A percentile compares a stretch with the other conserved stretches of the same genome.
Conservation (phyloP, 2,329 filamentous ascomycete genomes). For the Cordyceps fumosorosea region DNA sequence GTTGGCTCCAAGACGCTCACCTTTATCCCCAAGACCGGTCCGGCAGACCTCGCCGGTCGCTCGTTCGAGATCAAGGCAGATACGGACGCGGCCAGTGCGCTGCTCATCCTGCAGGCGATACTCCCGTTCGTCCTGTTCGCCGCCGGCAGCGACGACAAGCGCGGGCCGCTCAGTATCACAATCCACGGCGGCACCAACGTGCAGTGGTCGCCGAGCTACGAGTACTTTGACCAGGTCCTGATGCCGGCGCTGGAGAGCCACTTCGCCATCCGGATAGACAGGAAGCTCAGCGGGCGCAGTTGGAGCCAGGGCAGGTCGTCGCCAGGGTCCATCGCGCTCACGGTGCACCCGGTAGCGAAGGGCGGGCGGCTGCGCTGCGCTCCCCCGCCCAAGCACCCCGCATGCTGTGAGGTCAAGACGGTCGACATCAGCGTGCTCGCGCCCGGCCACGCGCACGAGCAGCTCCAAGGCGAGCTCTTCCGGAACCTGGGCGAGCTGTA, state of each 20-base stretch:
- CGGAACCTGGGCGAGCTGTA: slow-evolving; percentile 35
- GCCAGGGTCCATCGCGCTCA: slow-evolving; percentile 40
- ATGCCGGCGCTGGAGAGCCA: slow-evolving; percentile 45
- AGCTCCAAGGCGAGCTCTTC: slow-evolving; percentile 34
- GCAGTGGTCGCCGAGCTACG: slow-evolving; percentile 49
- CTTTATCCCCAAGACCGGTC: slow-evolving; percentile 36
- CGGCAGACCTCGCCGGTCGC: slow-evolving; percentile 33
- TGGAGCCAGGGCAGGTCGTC: slow-evolving; percentile 42
- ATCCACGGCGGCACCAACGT: slow-evolving; percentile 56
- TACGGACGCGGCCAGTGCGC: slow-evolving; percentile 45
- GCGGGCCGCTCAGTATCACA: slow-evolving; percentile 39
- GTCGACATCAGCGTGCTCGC: slow-evolving; percentile 48
- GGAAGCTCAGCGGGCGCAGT: slow-evolving; percentile 38
- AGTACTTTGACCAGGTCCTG: slow-evolving; percentile 57
- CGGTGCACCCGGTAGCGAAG: slow-evolving; percentile 25
- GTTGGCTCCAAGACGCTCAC: slow-evolving; percentile 46
- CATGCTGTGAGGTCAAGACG: slow-evolving; percentile 31
- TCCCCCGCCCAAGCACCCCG: slow-evolving; percentile 20
- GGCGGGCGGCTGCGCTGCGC: slow-evolving; percentile 32
- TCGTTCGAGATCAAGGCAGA: slow-evolving; percentile 43
- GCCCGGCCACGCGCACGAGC: slow-evolving; percentile 36
- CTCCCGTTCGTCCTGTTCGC: slow-evolving; percentile 54
- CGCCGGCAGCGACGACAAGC: slow-evolving; percentile 36
- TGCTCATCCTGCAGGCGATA: slow-evolving; percentile 54
- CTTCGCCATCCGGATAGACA: slow-evolving; percentile 42